phyloP scores from a whole-genome alignment of 805 yeast species.

The Tanozyma kutaoensis region DNA sequence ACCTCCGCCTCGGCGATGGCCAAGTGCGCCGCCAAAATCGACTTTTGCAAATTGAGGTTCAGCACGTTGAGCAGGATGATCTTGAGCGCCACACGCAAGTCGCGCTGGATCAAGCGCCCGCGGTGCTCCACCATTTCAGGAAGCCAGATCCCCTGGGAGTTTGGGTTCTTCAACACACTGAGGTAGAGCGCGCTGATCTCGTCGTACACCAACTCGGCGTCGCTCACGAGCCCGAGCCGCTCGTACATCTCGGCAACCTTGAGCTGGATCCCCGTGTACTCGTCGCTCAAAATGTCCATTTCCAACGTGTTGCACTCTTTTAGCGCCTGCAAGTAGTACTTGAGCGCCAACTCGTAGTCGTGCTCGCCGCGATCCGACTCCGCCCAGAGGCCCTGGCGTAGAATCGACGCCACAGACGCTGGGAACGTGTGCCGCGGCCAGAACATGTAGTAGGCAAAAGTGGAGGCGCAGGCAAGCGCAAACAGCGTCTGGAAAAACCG shows the following conservation, averaged over 20 bases:
- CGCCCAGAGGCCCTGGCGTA: constrained; percentile 73
- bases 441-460: constrained; percentile 29
- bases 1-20: constrained; percentile 57
- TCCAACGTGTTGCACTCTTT: constrained; percentile 42
- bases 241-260: constrained; percentile 84
- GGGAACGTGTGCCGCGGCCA: constrained; percentile 68
- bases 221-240: constrained; percentile 42
- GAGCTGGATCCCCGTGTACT: constrained; percentile 82
- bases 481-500: too few species aligned
- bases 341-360: constrained; percentile 57
- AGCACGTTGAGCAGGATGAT: constrained; percentile 39
- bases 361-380: constrained; percentile 56
- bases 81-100: constrained; percentile 55
- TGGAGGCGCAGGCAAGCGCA: too few species aligned
- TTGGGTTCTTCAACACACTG: constrained; percentile 30
- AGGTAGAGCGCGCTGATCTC: constrained; percentile 52
- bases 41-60: constrained; percentile 37
- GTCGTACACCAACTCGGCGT: constrained; percentile 55
- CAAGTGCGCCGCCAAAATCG: constrained; percentile 49
- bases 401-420: constrained; percentile 49
- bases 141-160: too few species aligned
- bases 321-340: constrained; percentile 41
- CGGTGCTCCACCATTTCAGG: constrained; percentile 14
- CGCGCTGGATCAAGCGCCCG: constrained; percentile 55
- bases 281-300: constrained; percentile 52